phyloP scores from a whole-genome alignment of 192 early-diverging fungal species.

The Linnemannia elongata region DNA sequence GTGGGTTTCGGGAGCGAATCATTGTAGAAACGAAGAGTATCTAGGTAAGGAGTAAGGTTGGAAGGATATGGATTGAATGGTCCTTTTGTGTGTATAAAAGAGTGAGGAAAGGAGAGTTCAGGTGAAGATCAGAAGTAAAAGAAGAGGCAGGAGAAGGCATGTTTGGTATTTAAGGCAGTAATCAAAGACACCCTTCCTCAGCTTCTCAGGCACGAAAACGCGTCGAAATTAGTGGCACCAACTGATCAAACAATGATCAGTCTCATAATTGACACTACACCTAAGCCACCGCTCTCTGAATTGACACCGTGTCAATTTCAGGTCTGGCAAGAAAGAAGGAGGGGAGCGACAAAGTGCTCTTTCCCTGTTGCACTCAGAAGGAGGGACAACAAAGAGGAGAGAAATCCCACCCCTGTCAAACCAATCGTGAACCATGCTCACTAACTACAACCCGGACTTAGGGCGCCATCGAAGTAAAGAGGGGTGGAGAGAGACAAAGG shows the following conservation, averaged over 20 bases:
- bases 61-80: background rate
- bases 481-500: background rate
- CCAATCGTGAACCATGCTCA: background rate
- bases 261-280: slow-evolving; percentile 17
- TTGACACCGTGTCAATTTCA: background rate
- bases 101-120: background rate
- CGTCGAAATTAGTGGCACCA: background rate
- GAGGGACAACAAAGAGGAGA: background rate
- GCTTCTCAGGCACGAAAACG: background rate
- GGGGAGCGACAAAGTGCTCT: too few species aligned
- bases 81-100: background rate
- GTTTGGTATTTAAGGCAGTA: background rate
- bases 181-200: too few species aligned
- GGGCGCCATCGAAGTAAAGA: too few species aligned
- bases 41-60: background rate
- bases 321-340: too few species aligned
- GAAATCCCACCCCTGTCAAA: background rate
- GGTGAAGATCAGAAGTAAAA: background rate
- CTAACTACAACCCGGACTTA: background rate
- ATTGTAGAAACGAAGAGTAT: slow-evolving; percentile 4
- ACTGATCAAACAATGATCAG: background rate
- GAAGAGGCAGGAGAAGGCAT: background rate
- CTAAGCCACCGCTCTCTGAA: slow-evolving; percentile 15
- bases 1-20: slow-evolving; percentile 12
- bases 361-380: background rate